Conservation (phyloP, 129 eudicot genomes). For the Lactuca saligna region DNA sequence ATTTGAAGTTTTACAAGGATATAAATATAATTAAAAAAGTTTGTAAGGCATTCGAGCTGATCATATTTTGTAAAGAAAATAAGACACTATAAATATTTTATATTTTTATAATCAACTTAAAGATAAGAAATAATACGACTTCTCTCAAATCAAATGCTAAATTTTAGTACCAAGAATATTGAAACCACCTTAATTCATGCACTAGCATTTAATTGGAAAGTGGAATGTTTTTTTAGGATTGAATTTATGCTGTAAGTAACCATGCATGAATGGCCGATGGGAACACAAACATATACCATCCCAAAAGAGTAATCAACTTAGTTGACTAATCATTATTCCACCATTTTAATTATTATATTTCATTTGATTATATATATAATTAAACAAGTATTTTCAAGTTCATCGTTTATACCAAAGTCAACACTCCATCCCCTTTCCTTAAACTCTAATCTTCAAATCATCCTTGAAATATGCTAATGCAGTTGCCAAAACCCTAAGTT, state of each 20-base stretch:
- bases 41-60: too few species aligned
- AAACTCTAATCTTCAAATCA: slow-evolving; percentile 45
- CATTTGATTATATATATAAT: slow-evolving; percentile 17
- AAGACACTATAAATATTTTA: too few species aligned
- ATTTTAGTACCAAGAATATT: background rate
- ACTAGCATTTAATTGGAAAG: slow-evolving; percentile 15
- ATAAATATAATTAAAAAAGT: too few species aligned
- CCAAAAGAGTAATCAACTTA: slow-evolving; percentile 6
- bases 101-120: too few species aligned
- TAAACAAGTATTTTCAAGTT: background rate
- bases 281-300: slow-evolving; percentile 19
- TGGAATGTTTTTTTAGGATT: slow-evolving; percentile 21
- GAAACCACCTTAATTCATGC: background rate
- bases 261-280: slow-evolving; percentile 23
- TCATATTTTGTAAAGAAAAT: too few species aligned
- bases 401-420: slow-evolving; percentile 24
- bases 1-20: too few species aligned
- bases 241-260: slow-evolving; percentile 20
- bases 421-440: slow-evolving; percentile 55
- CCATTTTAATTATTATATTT: slow-evolving; percentile 14
- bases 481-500: slow-evolving; percentile 42
- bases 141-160: too few species aligned
- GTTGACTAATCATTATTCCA: slow-evolving; percentile 18
- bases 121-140: too few species aligned
- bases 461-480: slow-evolving; percentile 47